These are phyloP conservation scores for Hanseniaspora sp. DNA, from an alignment of 1,139 yeast genomes.

Conservation along the genomic window DNA sequence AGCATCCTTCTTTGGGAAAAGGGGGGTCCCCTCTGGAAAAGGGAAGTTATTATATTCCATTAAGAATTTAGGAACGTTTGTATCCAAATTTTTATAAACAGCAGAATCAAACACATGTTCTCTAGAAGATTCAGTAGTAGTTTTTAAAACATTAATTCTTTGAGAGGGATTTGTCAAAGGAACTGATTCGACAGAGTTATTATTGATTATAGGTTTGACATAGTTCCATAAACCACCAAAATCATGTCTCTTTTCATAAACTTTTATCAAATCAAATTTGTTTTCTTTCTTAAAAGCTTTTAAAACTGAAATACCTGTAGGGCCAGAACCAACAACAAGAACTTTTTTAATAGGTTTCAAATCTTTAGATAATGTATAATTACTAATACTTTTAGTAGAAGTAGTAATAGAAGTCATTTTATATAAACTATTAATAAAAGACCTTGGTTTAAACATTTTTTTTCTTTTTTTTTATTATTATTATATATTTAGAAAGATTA, in stretches of 20 bases:
- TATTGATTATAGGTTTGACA: constrained; percentile 22
- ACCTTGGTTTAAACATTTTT: background rate
- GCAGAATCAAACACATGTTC: constrained; percentile 28
- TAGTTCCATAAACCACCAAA: constrained; percentile 50
- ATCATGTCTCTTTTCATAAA: constrained; percentile 40
- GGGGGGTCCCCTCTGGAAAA: constrained; percentile 36
- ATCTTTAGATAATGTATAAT: background rate
- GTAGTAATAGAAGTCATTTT: constrained; percentile 6
- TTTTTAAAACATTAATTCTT: constrained; percentile 16
- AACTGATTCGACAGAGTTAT: constrained; percentile 14
- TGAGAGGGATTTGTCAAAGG: constrained; percentile 20
- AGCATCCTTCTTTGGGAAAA: constrained; percentile 42
- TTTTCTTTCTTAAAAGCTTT: constrained; percentile 42
- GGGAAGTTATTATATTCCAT: constrained; percentile 47
- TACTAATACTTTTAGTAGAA: background rate
- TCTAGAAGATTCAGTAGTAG: constrained; percentile 16
- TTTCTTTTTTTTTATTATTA: background rate
- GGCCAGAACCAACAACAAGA: constrained; percentile 59
- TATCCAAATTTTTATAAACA: constrained; percentile 38
- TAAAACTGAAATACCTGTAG: constrained; percentile 51
- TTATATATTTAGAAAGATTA: background rate
- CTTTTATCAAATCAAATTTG: constrained; percentile 36
- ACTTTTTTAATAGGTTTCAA: constrained; percentile 21
- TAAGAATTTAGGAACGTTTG: constrained; percentile 48
- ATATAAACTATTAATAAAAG: background rate